Evolutionary conservation across 2,329 filamentous ascomycete species (phyloP), one percentile per base, ranked within the genome.

Genomic region (Colletotrichum sp.): DNA sequence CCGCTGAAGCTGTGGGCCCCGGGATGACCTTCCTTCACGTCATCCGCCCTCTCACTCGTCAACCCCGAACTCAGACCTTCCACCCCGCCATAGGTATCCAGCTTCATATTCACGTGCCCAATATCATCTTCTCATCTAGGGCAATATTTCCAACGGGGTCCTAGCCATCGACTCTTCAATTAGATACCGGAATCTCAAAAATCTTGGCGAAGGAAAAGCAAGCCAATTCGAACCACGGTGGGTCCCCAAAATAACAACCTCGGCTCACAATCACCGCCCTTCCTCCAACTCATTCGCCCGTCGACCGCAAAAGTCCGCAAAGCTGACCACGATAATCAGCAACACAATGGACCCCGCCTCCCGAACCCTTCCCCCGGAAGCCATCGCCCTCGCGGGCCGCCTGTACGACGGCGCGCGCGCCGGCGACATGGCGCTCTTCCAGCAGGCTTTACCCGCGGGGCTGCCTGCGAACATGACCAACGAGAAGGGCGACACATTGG

Each of bases 381-480:
- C 91, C 52, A 87, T 95, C 66, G 92, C 90, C 6, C 89, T 95
- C 36, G 93, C 93, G 3, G 86, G 88, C 12, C 90, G 90, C 77
- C 89, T 95, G 85, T 95, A 93, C 84, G 89, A 94, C 78, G 89
- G 92, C 32, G 93, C 93, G 2, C 89, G 93, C 36, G 81, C 84
- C 27, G 93, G 93, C 71, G 85, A 93, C 65, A 86, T 89, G 4
- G 81, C 88, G 7, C 83, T 91, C 15, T 90, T 95, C n/a, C 81
- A 88, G 56, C 89, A 93, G 82, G 93, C 93, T 64, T 83, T 95
- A 48, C 86, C 88, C 2, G 91, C 91, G 3, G 93, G 94, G 2
- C 85, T 95, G 30, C 93, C 93, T 1, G 86, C 90, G 2, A 95
- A 94, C 79, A 86, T 95, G 82, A 94, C 93, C 27, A 95, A 95